Conservation (phyloP, 495 filamentous ascomycete genomes). For the Platismatia glauca region DNA sequence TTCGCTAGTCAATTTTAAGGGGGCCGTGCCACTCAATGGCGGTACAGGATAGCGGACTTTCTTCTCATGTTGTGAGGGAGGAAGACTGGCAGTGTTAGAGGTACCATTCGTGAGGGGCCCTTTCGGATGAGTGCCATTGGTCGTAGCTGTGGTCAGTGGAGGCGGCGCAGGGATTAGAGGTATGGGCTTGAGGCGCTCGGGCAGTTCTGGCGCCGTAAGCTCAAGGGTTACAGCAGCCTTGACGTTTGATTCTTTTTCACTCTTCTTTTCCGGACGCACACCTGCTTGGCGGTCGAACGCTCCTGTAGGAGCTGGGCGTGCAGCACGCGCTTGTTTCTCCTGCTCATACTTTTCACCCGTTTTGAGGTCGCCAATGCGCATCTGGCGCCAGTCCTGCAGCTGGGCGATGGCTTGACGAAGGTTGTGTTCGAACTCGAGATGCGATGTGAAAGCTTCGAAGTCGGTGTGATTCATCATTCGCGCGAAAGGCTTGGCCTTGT, state of each 20-base stretch:
- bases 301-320: slow-evolving; percentile 59
- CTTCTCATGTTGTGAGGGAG: slow-evolving; percentile 27
- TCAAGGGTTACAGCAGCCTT: slow-evolving; percentile 54
- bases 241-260: slow-evolving; percentile 32
- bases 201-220: slow-evolving; percentile 69
- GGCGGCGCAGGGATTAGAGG: slow-evolving; percentile 16
- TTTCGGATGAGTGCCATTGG: slow-evolving; percentile 25
- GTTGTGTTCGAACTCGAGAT: slow-evolving; percentile 81
- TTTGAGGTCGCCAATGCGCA: slow-evolving; percentile 72
- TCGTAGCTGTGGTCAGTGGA: slow-evolving; percentile 28
- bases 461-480: slow-evolving; percentile 93
- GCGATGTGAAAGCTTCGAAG: slow-evolving; percentile 75
- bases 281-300: slow-evolving; percentile 73
- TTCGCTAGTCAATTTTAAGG: slow-evolving; percentile 64
- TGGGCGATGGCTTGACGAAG: slow-evolving; percentile 82
- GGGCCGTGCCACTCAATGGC: slow-evolving; percentile 47
- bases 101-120: slow-evolving; percentile 34
- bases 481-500: slow-evolving; percentile 91
- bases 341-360: slow-evolving; percentile 90
- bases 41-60: slow-evolving; percentile 38
- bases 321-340: slow-evolving; percentile 72
- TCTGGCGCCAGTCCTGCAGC: slow-evolving; percentile 86
- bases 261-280: slow-evolving; percentile 39
- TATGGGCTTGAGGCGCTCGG: slow-evolving; percentile 42
- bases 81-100: slow-evolving; percentile 34